phyloP scores from a whole-genome alignment of 169 alveolate genomes.

The Plasmodium sp. region DNA sequence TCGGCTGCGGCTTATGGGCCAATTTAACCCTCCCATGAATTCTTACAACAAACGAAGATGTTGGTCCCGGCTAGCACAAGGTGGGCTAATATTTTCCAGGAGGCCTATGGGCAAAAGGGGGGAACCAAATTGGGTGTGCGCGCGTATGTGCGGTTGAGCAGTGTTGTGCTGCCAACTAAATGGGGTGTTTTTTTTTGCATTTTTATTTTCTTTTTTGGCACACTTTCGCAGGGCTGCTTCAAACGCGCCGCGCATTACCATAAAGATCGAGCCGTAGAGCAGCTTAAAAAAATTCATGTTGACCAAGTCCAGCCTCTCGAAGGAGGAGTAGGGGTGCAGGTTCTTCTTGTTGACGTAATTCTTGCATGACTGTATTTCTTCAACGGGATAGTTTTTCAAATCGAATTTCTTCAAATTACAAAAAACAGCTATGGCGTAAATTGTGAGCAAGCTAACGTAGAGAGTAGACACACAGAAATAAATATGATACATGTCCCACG shows the following conservation, averaged over 20 bases:
- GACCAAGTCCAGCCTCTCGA: constrained; percentile 35
- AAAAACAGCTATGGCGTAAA: not conserved
- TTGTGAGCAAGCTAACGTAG: not conserved
- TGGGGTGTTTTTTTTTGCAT: not conserved
- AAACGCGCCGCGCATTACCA: not conserved
- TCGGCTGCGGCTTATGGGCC: not conserved
- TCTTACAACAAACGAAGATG: not conserved
- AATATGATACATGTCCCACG: constrained; percentile 53
- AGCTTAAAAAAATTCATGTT: constrained; percentile 15
- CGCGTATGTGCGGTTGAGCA: not conserved
- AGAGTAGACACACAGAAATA: constrained; percentile 6
- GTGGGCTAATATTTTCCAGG: constrained; percentile 4
- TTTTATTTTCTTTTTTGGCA: not conserved
- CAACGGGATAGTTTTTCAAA: constrained; percentile 19
- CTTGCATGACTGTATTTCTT: not conserved
- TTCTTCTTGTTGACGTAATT: constrained; percentile 7
- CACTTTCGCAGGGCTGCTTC: not conserved
- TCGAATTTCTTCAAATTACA: constrained; percentile 11
- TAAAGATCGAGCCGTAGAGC: constrained; percentile 23
- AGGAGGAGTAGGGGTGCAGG: constrained; percentile 34
- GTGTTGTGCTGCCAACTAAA: not conserved
- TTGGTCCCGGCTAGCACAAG: not conserved
- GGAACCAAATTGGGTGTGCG: not conserved
- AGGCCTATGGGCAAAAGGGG: constrained; percentile 11
- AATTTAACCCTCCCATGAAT: not conserved